phyloP scores from a whole-genome alignment of 768 basidiomycete genomes.

The Fomitopsis pulvina region DNA sequence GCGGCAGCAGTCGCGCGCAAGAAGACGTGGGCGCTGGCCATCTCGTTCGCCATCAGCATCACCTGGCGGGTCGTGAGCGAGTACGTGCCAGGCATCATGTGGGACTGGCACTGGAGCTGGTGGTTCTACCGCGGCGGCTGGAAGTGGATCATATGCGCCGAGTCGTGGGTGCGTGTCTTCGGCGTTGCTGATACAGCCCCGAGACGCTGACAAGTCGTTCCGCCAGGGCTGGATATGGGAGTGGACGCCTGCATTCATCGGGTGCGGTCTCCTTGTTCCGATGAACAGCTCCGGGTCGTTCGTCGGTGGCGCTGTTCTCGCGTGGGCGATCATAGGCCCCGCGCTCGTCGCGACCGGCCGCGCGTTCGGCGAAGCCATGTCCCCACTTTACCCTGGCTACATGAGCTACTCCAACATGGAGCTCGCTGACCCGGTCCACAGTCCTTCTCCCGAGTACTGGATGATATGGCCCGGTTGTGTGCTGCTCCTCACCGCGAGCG shows the following conservation, averaged over 20 bases:
- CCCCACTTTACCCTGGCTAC: constrained; percentile 12
- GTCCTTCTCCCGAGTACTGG: constrained; percentile 18
- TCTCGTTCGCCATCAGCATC: constrained; percentile 13
- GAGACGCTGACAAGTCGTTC: neutral
- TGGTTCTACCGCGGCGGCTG: constrained; percentile 19
- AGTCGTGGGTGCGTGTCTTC: constrained; percentile 11
- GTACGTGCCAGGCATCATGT: constrained; percentile 18
- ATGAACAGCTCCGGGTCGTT: constrained; percentile 16
- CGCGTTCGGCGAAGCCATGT: constrained; percentile 11
- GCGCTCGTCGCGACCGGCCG: constrained; percentile 13
- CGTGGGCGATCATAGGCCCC: constrained; percentile 18
- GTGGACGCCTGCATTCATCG: constrained; percentile 20
- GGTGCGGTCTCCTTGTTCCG: constrained; percentile 14
- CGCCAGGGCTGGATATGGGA: constrained; percentile 16
- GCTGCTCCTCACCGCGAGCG: constrained; percentile 14
- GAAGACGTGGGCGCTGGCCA: constrained; percentile 16
- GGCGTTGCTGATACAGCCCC: neutral
- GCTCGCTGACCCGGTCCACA: constrained; percentile 15
- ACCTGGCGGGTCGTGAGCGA: constrained; percentile 14
- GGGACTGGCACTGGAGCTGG: constrained; percentile 19
- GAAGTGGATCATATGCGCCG: constrained; percentile 17
- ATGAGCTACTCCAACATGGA: constrained; percentile 17
- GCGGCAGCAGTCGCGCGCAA: constrained; percentile 15
- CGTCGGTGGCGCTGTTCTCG: constrained; percentile 14
- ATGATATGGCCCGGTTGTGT: constrained; percentile 20